phyloP scores from a whole-genome alignment of 108 stramenopile genomes.

The Fistulifera solaris region DNA sequence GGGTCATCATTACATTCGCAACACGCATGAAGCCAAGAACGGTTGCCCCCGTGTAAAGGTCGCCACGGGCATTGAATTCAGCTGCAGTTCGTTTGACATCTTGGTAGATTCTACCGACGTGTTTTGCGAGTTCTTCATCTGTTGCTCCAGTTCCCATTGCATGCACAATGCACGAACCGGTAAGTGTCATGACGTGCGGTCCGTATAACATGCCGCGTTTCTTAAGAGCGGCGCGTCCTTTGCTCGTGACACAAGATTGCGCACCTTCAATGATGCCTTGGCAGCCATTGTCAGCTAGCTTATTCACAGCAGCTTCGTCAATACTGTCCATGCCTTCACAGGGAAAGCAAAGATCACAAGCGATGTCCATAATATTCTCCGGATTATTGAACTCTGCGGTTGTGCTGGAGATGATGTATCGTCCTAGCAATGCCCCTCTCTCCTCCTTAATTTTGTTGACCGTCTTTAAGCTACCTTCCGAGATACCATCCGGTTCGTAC shows the following conservation, averaged over 20 bases:
- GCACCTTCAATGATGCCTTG: conserved; percentile 88
- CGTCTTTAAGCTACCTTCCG: conserved; percentile 75
- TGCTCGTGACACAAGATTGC: conserved; percentile 61
- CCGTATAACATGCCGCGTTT: conserved; percentile 86
- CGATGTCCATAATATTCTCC: conserved; percentile 66
- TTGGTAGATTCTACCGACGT: conserved; percentile 68
- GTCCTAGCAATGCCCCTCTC: conserved; percentile 84
- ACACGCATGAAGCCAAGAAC: conserved; percentile 95
- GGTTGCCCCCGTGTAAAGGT: conserved; percentile 80
- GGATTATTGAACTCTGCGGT: conserved; percentile 86
- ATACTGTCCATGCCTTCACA: conserved; percentile 81
- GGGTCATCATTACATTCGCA: conserved; percentile 89
- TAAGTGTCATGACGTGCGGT: conserved; percentile 81
- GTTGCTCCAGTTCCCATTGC: conserved; percentile 59
- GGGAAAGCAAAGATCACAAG: conserved; percentile 91
- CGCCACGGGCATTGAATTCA: conserved; percentile 93
- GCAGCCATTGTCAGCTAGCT: conserved; percentile 88
- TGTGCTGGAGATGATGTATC: conserved; percentile 82
- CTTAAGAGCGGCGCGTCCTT: conserved; percentile 62
- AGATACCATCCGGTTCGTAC: conserved; percentile 93
- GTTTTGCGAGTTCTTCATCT: conserved; percentile 61
- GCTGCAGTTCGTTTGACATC: conserved; percentile 87
- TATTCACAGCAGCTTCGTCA: conserved; percentile 49
- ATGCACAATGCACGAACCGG: conserved; percentile 75
- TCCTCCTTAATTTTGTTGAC: conserved; percentile 92